Conservation (phyloP, 352 stramenopile genomes). For the Phytophthora foliorum region DNA sequence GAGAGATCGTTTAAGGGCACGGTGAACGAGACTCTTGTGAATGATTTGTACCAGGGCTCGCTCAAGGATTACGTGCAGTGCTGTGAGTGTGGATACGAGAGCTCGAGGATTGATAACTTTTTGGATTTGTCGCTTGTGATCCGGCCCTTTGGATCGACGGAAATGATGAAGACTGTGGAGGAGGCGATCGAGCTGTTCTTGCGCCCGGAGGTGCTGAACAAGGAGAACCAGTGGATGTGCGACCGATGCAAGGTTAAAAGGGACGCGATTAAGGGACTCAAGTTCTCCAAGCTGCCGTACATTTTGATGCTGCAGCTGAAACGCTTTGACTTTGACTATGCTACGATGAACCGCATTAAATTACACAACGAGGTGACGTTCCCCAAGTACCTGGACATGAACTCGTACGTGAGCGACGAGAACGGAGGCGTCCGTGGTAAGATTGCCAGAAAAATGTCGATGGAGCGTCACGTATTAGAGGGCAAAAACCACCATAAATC, state of each 20-base stretch:
- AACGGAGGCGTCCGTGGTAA: conserved; percentile 54
- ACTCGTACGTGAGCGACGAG: conserved; percentile 82
- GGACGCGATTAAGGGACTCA: conserved; percentile 92
- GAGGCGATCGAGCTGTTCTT: conserved; percentile 92
- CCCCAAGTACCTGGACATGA: conserved; percentile 92
- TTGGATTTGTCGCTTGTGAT: conserved; percentile 93
- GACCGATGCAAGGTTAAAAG: conserved; percentile 85
- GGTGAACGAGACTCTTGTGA: conserved; percentile 88
- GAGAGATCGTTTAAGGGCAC: conserved; percentile 91
- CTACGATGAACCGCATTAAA: conserved; percentile 90
- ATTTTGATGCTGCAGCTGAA: conserved; percentile 93
- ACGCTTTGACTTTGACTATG: conserved; percentile 94
- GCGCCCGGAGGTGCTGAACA: conserved; percentile 86
- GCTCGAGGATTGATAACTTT: conserved; percentile 88
- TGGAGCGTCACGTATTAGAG: conserved; percentile 85
- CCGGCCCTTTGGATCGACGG: conserved; percentile 84
- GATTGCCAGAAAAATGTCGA: conserved; percentile 89
- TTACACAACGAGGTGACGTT: conserved; percentile 90
- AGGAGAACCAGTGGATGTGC: conserved; percentile 93
- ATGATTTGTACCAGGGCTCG: conserved; percentile 85
- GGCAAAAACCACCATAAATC: conserved; percentile 38
- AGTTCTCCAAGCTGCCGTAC: conserved; percentile 90
- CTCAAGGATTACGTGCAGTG: conserved; percentile 94
- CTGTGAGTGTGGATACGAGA: conserved; percentile 86
- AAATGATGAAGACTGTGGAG: conserved; percentile 88